A percentile compares a stretch with the other conserved stretches of the same genome.
Conservation (phyloP, 805 yeast genomes). For the Candida silvicultrix region DNA sequence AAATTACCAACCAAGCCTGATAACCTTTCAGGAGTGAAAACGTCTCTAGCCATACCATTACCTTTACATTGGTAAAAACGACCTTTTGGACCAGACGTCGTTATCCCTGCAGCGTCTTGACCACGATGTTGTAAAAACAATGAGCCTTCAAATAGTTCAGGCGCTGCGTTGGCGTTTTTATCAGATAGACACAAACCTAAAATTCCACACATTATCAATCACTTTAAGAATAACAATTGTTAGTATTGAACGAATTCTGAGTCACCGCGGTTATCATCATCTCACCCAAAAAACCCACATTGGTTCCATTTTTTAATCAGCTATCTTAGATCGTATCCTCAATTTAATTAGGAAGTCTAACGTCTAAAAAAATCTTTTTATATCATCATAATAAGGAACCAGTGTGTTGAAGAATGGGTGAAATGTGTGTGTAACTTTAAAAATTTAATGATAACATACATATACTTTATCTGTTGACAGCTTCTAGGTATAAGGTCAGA, state of each 20-base stretch:
- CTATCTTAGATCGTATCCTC: constrained; percentile 19
- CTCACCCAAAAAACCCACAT: no score
- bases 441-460: no score
- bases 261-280: no score
- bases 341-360: constrained; percentile 26
- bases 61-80: constrained; percentile 97
- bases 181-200: constrained; percentile 82
- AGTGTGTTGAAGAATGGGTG: neutral
- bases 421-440: neutral
- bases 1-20: constrained; percentile 79
- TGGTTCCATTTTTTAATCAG: constrained; percentile 7
- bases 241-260: no score
- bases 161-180: constrained; percentile 66
- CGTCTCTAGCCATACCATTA: constrained; percentile 98
- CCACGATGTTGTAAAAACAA: constrained; percentile 95
- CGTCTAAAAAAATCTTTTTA: constrained; percentile 23
- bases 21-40: constrained; percentile 81
- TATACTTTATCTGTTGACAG: neutral
- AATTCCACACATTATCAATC: constrained; percentile 98
- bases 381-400: constrained; percentile 11
- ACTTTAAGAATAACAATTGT: no score
- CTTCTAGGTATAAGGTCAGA: neutral
- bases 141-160: constrained; percentile 89
- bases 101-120: constrained; percentile 99
- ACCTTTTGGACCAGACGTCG: constrained; percentile 91